Conservation (phyloP, 768 basidiomycete genomes). For the Termitomyces sp. region DNA sequence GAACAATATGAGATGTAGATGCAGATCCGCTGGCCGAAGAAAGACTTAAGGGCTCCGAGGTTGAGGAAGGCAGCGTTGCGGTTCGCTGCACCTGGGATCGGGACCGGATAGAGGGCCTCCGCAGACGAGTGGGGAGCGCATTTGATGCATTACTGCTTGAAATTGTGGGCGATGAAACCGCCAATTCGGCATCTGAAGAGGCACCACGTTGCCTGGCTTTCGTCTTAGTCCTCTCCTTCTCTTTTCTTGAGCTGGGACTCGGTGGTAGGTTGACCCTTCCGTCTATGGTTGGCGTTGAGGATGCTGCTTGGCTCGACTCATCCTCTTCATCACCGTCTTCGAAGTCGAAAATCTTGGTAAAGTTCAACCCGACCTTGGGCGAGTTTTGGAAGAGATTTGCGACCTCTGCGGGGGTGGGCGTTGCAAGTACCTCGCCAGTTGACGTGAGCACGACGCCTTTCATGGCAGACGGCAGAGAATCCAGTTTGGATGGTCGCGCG, state of each 20-base stretch:
- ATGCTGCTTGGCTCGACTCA: slow-evolving; percentile 19
- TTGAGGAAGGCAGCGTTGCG: slow-evolving; percentile 30
- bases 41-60: slow-evolving; percentile 38
- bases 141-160: slow-evolving; percentile 10
- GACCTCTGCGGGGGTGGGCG: slow-evolving; percentile 67
- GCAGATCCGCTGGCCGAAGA: slow-evolving; percentile 18
- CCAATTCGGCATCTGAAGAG: slow-evolving; percentile 24
- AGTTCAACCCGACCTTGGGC: slow-evolving; percentile 71
- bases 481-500: slow-evolving; percentile 34
- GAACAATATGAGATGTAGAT: slow-evolving; percentile 22
- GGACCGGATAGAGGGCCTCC: slow-evolving; percentile 56
- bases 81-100: slow-evolving; percentile 27
- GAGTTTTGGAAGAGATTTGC: slow-evolving; percentile 66
- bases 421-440: slow-evolving; percentile 72
- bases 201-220: slow-evolving; percentile 17
- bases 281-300: slow-evolving; percentile 24
- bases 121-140: slow-evolving; percentile 46
- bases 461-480: slow-evolving; percentile 55
- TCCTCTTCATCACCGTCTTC: slow-evolving; percentile 38
- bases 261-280: slow-evolving; percentile 38
- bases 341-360: slow-evolving; percentile 78
- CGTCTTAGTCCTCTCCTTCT: slow-evolving; percentile 32
- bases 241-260: slow-evolving; percentile 47
- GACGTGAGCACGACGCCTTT: slow-evolving; percentile 78
- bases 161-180: slow-evolving; percentile 19